phyloP scores from a whole-genome alignment of 2,329 filamentous ascomycete species.

The Xylaria hypoxylon region DNA sequence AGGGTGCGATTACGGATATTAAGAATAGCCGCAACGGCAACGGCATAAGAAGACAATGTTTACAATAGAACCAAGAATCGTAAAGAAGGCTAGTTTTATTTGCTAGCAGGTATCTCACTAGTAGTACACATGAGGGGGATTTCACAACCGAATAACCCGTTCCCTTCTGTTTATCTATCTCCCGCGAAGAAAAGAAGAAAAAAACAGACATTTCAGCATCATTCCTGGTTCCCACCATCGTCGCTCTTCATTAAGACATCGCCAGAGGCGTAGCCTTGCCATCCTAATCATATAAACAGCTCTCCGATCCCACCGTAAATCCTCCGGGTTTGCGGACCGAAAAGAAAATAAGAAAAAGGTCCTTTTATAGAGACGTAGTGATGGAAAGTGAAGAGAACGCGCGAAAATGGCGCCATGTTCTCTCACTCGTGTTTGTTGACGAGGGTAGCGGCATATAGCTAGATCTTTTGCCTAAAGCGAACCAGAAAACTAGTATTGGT shows the following conservation, averaged over 20 bases:
- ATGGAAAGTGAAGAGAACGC: not conserved
- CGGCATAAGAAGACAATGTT: not conserved
- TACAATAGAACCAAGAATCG: not conserved
- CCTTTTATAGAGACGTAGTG: constrained; percentile 5
- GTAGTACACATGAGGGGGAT: constrained; percentile 20
- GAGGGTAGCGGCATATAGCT: not conserved
- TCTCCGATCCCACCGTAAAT: constrained; percentile 4
- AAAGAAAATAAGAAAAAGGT: not conserved
- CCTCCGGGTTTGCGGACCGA: constrained; percentile 18
- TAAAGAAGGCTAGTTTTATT: not conserved
- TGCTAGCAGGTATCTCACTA: constrained; percentile 16
- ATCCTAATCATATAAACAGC: constrained; percentile 8
- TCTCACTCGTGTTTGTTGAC: not conserved
- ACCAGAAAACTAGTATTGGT: constrained; percentile 1
- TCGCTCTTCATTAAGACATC: constrained; percentile 32
- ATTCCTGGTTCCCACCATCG: constrained; percentile 17
- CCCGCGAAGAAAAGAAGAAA: not conserved
- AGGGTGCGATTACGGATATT: not conserved
- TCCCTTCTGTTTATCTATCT: constrained; percentile 3
- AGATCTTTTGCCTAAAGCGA: not conserved
- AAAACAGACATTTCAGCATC: not conserved
- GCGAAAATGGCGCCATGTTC: not conserved
- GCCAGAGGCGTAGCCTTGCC: constrained; percentile 3
- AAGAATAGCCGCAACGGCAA: not conserved
- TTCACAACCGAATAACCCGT: not conserved